Conservation (phyloP, 2,329 filamentous ascomycete species). For the Epicoccum sorghinum region DNA sequence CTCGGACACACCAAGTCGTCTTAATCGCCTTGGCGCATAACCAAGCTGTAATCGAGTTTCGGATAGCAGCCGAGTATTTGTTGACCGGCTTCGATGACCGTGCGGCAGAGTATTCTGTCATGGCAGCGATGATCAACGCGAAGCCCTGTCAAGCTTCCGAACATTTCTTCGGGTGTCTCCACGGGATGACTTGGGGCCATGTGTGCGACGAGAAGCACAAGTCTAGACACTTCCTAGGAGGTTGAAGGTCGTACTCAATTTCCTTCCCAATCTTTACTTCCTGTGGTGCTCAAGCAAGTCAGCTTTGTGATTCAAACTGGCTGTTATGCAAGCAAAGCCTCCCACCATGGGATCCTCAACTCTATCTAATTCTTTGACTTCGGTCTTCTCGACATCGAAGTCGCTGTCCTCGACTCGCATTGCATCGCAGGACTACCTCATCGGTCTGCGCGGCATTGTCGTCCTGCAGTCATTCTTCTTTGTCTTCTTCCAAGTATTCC, state of each 20-base stretch:
- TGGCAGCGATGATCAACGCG: neutral
- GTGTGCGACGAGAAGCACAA: constrained; percentile 3
- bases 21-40: constrained; percentile 12
- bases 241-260: constrained; percentile 2
- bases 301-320: neutral
- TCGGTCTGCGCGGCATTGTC: constrained; percentile 54
- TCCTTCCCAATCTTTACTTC: neutral
- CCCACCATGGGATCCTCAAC: constrained; percentile 29
- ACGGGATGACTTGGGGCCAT: constrained; percentile 13
- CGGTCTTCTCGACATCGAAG: constrained; percentile 19
- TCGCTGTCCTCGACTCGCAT: constrained; percentile 16
- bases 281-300: constrained; percentile 7
- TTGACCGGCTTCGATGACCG: constrained; percentile 4
- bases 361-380: constrained; percentile 19
- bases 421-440: constrained; percentile 45
- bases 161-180: constrained; percentile 26
- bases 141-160: constrained; percentile 14
- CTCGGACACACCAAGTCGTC: neutral
- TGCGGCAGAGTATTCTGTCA: constrained; percentile 10
- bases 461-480: constrained; percentile 53
- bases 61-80: constrained; percentile 9
- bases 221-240: constrained; percentile 9
- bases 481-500: constrained; percentile 54
- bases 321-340: constrained; percentile 2
- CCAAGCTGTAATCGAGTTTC: constrained; percentile 3